Base-by-base conservation (phyloP, 164 flowering plant species). In the Buxus sempervirens region DNA sequence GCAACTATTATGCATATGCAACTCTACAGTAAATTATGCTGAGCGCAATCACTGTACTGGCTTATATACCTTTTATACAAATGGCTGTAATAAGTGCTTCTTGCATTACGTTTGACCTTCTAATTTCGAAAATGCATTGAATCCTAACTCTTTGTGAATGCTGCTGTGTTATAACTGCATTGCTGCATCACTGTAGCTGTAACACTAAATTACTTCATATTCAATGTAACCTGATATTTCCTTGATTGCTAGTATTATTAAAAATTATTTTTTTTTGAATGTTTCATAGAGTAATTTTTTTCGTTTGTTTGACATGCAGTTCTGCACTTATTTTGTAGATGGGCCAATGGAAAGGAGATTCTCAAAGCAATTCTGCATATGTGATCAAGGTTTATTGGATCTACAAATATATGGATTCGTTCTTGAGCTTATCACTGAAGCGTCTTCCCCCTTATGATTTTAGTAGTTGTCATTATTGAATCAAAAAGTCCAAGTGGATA, bases 291-390 rank as follows among this genome's bases (percentile, higher is more conserved):
- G 80, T 86, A 82, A 86, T 88, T 80, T 64, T n/a, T 82, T 78
- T 66, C 81, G 72, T 76, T 83, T 85, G 79, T 86, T 88, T 92
- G 91, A 95, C 96, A 70, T 95, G 94, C 90, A 87, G 91, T 90
- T 87, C 79, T 93, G 84, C 90, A 81, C 86, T 89, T 91, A 79
- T 91, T 90, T 93, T 90, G 96, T 88, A 96, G 99, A 93, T 93
- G 70, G 86, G 76, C 64, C 87, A 78, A 67, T 73, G 85, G 74
- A 89, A 84, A 78, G 94, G 84, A 63, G 96, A 89, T 71, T 62
- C 76, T 53, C 87, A 78, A 62, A 61, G 76, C 64, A 75, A 80
- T 76, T 93, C 89, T 60, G 86, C 85, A 36, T 88, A 86, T 77
- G 67, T 82, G 24, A 80, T 93, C 73, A 93, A 90, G 97, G 99